A percentile compares a stretch with the other conserved stretches of the same genome.
Evolutionary conservation across 441 rosid species (phyloP).

Genomic region (Gossypium armourianum): DNA sequence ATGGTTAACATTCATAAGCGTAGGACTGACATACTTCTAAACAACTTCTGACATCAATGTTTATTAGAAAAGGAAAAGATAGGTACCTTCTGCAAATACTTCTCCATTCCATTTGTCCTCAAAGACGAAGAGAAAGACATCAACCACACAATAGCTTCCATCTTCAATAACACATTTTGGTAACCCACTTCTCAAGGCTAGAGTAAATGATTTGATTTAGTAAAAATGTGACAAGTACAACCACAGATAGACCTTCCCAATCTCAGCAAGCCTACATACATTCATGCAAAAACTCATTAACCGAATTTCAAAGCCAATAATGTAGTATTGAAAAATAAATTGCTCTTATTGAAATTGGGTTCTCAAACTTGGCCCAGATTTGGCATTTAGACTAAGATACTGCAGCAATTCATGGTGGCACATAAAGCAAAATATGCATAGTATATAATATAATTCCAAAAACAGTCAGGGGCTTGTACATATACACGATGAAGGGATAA

Average conservation of each 20-base stretch:
- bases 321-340: background rate
- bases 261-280: background rate
- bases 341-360: background rate
- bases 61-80: background rate
- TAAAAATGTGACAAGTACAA: background rate
- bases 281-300: background rate
- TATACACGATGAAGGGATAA: background rate
- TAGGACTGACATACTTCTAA: background rate
- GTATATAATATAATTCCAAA: background rate
- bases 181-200: background rate
- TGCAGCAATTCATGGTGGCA: background rate
- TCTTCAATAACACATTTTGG: background rate
- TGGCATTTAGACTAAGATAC: background rate
- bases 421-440: background rate
- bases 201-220: background rate
- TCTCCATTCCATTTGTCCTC: background rate
- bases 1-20: background rate
- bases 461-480: background rate
- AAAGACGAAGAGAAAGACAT: background rate
- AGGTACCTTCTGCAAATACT: background rate
- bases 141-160: background rate
- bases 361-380: conserved; percentile 5
- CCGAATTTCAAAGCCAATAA: background rate
- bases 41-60: background rate
- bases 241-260: background rate